Percentiles rank a stretch among this genome's conserved stretches.
Conservation (phyloP, 106 monocot species). For the Iris macrosiphon region DNA sequence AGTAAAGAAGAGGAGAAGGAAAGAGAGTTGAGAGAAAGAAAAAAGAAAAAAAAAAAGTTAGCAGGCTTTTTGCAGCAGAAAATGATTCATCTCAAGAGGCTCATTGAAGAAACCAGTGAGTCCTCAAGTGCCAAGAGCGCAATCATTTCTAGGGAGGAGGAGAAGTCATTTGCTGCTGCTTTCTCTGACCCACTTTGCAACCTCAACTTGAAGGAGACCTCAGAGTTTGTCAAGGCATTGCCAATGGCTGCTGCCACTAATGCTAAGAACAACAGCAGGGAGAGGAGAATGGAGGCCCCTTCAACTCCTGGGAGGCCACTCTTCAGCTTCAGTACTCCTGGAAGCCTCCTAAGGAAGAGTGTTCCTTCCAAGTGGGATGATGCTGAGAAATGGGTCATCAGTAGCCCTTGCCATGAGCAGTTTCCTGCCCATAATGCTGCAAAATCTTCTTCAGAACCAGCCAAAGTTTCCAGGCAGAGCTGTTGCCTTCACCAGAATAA, state of each 20-base stretch:
- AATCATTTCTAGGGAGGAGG: neutral
- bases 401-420: conserved; percentile 60
- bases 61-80: neutral
- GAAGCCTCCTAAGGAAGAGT: conserved; percentile 42
- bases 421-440: conserved; percentile 36
- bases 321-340: conserved; percentile 55
- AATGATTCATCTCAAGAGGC: conserved; percentile 10
- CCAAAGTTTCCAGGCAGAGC: conserved; percentile 20
- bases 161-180: neutral
- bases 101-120: conserved; percentile 8
- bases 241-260: neutral
- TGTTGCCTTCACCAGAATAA: conserved; percentile 32
- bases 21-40: neutral
- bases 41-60: neutral
- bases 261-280: neutral
- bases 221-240: conserved; percentile 8
- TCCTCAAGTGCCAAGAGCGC: conserved; percentile 7
- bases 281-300: conserved; percentile 57
- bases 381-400: conserved; percentile 88
- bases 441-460: conserved; percentile 15
- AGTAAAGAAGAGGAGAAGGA: neutral
- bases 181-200: conserved; percentile 1
- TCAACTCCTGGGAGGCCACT: conserved; percentile 76
- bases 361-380: conserved; percentile 97
- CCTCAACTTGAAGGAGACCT: conserved; percentile 3